Evolutionary conservation across 2,329 filamentous ascomycete genomes (phyloP).

Genomic region (Colletotrichum incanum): DNA sequence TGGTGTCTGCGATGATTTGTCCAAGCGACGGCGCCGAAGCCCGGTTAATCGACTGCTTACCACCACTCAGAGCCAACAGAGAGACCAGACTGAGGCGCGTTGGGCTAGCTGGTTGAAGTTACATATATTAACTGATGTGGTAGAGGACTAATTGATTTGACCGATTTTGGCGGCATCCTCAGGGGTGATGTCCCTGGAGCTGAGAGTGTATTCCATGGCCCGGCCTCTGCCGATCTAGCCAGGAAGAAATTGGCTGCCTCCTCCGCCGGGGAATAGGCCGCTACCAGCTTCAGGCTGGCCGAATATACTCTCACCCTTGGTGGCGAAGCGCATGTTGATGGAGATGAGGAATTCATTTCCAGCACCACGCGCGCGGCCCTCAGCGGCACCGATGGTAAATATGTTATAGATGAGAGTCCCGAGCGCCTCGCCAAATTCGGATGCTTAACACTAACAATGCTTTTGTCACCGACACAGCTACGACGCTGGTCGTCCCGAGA

Average conservation of each 20-base stretch:
- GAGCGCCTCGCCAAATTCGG: not conserved
- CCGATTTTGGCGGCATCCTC: not conserved
- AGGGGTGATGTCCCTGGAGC: not conserved
- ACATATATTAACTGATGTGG: not conserved
- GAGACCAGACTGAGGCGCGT: not conserved
- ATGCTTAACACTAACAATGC: not conserved
- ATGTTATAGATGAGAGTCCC: not conserved
- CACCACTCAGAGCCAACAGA: not conserved
- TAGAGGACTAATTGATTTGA: slow-evolving; percentile 6
- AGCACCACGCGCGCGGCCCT: slow-evolving; percentile 7
- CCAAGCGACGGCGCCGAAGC: slow-evolving; percentile 1
- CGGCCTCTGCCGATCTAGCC: not conserved
- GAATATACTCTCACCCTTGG: not conserved
- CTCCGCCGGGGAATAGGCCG: not conserved
- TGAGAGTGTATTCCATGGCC: slow-evolving; percentile 14
- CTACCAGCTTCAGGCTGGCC: not conserved
- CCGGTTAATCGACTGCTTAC: slow-evolving; percentile 11
- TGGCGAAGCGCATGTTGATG: slow-evolving; percentile 17
- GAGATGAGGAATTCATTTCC: slow-evolving; percentile 1
- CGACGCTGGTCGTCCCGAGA: not conserved
- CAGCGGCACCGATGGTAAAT: not conserved
- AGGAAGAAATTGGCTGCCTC: slow-evolving; percentile 1
- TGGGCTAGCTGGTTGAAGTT: not conserved
- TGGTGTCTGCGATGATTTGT: not conserved
- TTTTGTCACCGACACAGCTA: not conserved